These are phyloP conservation scores for Xylariomycetidae sp. DNA, from an alignment of 2,329 filamentous ascomycete genomes.

Conservation along the genomic window DNA sequence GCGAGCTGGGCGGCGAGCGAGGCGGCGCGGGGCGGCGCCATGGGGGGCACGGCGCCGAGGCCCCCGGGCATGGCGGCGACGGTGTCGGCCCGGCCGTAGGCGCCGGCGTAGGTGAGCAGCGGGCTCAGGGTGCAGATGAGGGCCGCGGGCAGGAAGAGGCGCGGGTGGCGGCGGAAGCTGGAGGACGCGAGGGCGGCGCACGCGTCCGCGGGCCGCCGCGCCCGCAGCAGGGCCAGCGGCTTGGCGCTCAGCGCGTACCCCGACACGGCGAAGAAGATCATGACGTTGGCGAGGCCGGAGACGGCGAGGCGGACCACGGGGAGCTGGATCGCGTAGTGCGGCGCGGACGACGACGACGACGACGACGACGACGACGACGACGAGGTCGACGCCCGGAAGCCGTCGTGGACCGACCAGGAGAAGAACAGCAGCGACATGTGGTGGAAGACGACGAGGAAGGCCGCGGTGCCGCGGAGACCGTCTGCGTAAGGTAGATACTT, in stretches of 20 bases:
- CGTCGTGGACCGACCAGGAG: constrained; percentile 22
- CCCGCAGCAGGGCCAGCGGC: constrained; percentile 24
- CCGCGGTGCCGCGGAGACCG: constrained; percentile 49
- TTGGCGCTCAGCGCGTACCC: constrained; percentile 34
- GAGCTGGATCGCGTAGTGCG: constrained; percentile 26
- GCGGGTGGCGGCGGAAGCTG: constrained; percentile 20
- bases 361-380: constrained; percentile 30
- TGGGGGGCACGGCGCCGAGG: constrained; percentile 13
- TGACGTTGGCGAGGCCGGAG: constrained; percentile 31
- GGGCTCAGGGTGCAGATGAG: constrained; percentile 13
- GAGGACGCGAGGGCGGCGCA: constrained; percentile 20
- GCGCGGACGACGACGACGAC: constrained; percentile 30
- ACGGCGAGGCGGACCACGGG: constrained; percentile 31
- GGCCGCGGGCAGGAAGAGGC: constrained; percentile 22
- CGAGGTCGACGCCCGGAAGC: constrained; percentile 15
- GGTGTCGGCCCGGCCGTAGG: constrained; percentile 11
- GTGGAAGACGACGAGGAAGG: constrained; percentile 48
- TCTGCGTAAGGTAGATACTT: constrained; percentile 27
- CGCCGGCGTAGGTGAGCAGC: constrained; percentile 13
- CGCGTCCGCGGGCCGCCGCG: constrained; percentile 13
- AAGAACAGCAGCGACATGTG: constrained; percentile 31
- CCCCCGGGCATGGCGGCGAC: constrained; percentile 15
- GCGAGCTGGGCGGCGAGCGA: constrained; percentile 14
- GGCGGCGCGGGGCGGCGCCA: constrained; percentile 10
- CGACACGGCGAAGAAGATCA: constrained; percentile 36